Base-by-base conservation (phyloP, 768 basidiomycete genomes). In the Suillus tomentosus region DNA sequence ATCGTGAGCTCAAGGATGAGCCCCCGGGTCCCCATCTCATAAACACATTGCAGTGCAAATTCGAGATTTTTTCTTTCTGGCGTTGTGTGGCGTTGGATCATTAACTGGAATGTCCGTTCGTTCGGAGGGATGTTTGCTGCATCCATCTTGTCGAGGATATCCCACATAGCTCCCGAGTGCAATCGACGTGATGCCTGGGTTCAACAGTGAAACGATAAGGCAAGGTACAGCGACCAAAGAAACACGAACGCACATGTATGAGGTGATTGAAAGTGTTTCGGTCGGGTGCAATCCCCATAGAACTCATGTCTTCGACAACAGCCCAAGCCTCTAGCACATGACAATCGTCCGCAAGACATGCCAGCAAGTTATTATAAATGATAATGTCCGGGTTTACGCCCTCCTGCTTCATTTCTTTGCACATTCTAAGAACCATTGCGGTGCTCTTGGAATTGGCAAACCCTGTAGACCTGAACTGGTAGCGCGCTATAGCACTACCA, bases 261-360 rank as follows among this genome's bases (percentile, higher is more conserved):
- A 94, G 78, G 50, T 81, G 76, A 53, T 89, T 84, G 72, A 88
- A 88, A 10, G 85, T 81, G 45, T 81, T 76, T 6, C 77, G 67
- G 62, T 84, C 79, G 5, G 85, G 88, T 53, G 73, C 64, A 24
- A 92, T 65, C 3, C 81, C 82, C 50, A 80, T 67, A 19, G 79
- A 72, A 40, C 80, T 60, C 89, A 92, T 91, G 71, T 92, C 90
- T 42, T 89, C 87, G 36, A 89, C 74, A 61, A 90, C 81, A 19
- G 88, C 90, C 79, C 82, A 83, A 5, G 87, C 82, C 65, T 90
- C 85, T 36, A 81, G 68, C 71, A 78, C 78, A 10, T 80, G 68
- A 5, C 76, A 78, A 43, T 82, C 77, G 8, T 70, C 66, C 0
- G 83, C 79, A 62, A 85, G 79, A 43, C 84, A 81, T 3, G 77